Evolutionary conservation across 352 stramenopile genomes (phyloP), one percentile per base, ranked within the genome.

Genomic region (Phytophthora palmivora): DNA sequence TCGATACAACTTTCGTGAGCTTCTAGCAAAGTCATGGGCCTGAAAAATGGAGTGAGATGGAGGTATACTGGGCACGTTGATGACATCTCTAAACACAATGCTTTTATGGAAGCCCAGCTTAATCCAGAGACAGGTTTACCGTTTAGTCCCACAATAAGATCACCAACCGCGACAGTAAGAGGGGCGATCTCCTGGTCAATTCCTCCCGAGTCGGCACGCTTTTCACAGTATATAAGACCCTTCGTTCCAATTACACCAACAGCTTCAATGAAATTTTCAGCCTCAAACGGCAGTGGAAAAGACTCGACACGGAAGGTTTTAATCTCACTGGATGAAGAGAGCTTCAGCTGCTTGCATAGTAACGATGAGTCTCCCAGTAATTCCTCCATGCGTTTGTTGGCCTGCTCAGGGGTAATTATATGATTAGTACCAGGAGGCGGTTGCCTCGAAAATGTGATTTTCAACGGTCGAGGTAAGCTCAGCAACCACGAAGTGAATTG

Each of bases 401-500:
- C 53, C 11, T 66, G 34, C 12, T 66, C 26, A 10, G 61, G 47
- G 10, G 39, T 57, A 26, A 54, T 7, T 28, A 9, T n/a, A 0
- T 52, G 26, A 18, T 18, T 54, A 4, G 52, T 46, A 26, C 16
- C 39, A 9, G 18, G 30, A 53, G 21, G 51, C 7, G 54, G 46
- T 47, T 77, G 72, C 45, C 76, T 72, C 0, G 81, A 89, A 54
- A 94, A 91, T 3, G 55, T 77, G 11, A 94, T 87, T 47, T 76
- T 76, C 9, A 94, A 50, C 8, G 87, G 87, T 6, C 87, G 82
- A 28, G 82, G 78, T 12, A 94, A 63, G 8, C 68, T 75, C n/a
- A 91, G 66, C 34, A 95, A 52, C 41, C 64, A 82, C 6, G 85
- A 78, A 4, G 87, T 95, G 38, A 95, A 95, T 63, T 95, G 83